phyloP scores from a whole-genome alignment of 2,329 filamentous ascomycete genomes.

The Nemania sp. region DNA sequence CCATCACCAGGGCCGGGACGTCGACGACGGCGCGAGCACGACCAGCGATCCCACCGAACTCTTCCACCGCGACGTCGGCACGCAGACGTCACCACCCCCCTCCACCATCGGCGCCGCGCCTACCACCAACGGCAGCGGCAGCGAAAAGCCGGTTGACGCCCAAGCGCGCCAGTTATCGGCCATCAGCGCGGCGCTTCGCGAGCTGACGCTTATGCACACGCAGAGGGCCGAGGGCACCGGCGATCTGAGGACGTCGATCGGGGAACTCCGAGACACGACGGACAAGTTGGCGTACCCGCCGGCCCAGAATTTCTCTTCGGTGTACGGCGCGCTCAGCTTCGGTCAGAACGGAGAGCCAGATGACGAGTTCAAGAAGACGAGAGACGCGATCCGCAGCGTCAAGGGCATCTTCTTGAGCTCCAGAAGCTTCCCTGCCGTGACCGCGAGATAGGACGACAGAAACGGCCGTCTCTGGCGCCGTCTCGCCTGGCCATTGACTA shows the following conservation, averaged over 20 bases:
- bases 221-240: constrained; percentile 54
- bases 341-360: constrained; percentile 57
- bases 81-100: constrained; percentile 68
- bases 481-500: neutral
- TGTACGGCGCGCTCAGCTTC: constrained; percentile 45
- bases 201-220: constrained; percentile 49
- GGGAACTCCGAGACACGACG: constrained; percentile 68
- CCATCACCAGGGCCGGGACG: constrained; percentile 26
- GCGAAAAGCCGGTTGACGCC: constrained; percentile 41
- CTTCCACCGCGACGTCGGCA: constrained; percentile 80
- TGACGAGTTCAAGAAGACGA: constrained; percentile 74
- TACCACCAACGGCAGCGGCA: constrained; percentile 9
- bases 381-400: constrained; percentile 75
- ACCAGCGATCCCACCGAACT: constrained; percentile 73
- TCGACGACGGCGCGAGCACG: constrained; percentile 49
- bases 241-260: constrained; percentile 56
- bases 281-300: constrained; percentile 60
- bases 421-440: constrained; percentile 67
- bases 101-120: constrained; percentile 40
- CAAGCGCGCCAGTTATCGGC: constrained; percentile 50
- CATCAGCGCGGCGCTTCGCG: constrained; percentile 49
- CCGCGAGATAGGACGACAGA: constrained; percentile 36
- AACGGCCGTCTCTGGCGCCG: constrained; percentile 11
- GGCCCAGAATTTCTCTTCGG: constrained; percentile 44
- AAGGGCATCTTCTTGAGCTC: constrained; percentile 79